Evolutionary conservation across 805 yeast genomes (phyloP).

Genomic region (Pichia californica): DNA sequence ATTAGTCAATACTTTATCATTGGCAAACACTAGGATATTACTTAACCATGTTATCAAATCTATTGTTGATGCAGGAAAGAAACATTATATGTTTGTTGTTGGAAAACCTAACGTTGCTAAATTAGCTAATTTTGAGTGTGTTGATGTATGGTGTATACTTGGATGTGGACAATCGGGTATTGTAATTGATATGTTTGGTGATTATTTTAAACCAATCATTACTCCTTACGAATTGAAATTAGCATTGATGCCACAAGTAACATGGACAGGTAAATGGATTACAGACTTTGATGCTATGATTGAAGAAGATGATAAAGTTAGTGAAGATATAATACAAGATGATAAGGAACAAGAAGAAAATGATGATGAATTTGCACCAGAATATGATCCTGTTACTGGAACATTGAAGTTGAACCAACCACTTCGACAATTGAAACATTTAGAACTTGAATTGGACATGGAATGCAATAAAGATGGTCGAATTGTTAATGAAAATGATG

Average conservation of each 20-base stretch:
- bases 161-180: constrained; percentile 96
- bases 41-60: constrained; percentile 54
- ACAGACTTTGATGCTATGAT: constrained; percentile 62
- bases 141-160: constrained; percentile 89
- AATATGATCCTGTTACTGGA: constrained; percentile 87
- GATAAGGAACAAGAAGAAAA: constrained; percentile 12
- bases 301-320: constrained; percentile 31
- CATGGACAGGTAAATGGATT: constrained; percentile 94
- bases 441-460: constrained; percentile 48
- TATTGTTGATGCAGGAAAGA: constrained; percentile 74
- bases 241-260: constrained; percentile 67
- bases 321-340: constrained; percentile 23
- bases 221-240: constrained; percentile 88
- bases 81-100: constrained; percentile 89
- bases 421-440: constrained; percentile 55
- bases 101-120: constrained; percentile 98
- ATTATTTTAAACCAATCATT: constrained; percentile 83
- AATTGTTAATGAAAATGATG: constrained; percentile 17
- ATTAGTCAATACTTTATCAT: constrained; percentile 81
- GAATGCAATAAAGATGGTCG: no score
- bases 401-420: constrained; percentile 67
- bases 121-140: constrained; percentile 89
- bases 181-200: constrained; percentile 69
- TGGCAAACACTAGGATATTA: constrained; percentile 64
- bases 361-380: constrained; percentile 60